Conservation (phyloP, 2,329 filamentous ascomycete genomes). For the Fusarium protoensiforme region DNA sequence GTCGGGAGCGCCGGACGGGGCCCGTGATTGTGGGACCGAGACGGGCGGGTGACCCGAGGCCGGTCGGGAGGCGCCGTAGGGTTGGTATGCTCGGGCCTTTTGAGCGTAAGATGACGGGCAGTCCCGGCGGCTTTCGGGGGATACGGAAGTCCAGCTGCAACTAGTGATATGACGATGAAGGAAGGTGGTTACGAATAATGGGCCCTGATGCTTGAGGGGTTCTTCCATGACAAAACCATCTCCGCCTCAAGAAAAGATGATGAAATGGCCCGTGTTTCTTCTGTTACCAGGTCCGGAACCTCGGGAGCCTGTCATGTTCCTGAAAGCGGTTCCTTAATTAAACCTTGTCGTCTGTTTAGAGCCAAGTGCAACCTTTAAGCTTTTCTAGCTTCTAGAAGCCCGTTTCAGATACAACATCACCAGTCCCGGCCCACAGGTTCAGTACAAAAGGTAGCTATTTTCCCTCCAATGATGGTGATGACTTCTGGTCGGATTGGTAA, state of each 20-base stretch:
- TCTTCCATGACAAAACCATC: neutral
- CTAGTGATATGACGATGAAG: neutral
- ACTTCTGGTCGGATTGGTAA: neutral
- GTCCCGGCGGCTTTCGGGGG: neutral
- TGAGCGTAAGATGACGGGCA: neutral
- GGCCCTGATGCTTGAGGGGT: neutral
- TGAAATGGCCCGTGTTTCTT: slow-evolving; percentile 9
- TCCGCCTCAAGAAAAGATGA: neutral
- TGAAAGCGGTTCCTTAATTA: slow-evolving; percentile 26
- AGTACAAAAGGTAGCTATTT: neutral
- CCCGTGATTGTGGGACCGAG: neutral
- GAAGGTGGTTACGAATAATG: neutral
- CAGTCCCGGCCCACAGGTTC: neutral
- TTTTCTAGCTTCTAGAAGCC: slow-evolving; percentile 28
- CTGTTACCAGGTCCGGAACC: slow-evolving; percentile 13
- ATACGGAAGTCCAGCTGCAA: neutral
- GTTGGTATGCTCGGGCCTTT: neutral
- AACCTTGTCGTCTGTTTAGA: slow-evolving; percentile 23
- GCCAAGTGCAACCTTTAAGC: slow-evolving; percentile 1
- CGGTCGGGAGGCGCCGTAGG: neutral
- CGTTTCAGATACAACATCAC: slow-evolving; percentile 21
- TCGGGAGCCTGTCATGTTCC: neutral
- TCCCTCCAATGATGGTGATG: slow-evolving; percentile 28
- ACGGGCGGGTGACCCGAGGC: neutral
- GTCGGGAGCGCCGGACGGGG: neutral